These are phyloP conservation scores for Cystofilobasidium macerans DNA, from an alignment of 768 basidiomycete species.

Conservation along the genomic window DNA sequence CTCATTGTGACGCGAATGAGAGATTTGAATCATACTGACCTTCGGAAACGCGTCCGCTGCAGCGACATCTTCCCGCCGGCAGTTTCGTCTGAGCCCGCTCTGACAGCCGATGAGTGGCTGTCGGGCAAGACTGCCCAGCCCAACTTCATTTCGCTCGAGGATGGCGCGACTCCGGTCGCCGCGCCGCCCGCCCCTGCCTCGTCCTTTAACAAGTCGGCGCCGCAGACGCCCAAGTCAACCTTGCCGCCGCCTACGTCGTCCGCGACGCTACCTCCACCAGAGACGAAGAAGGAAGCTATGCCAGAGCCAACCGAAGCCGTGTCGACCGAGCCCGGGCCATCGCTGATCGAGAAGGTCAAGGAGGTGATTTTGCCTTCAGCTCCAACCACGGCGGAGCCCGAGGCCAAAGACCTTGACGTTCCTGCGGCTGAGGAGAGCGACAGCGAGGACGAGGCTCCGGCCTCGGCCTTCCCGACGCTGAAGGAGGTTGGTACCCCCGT, in stretches of 20 bases:
- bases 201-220: slow-evolving; percentile 25
- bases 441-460: slow-evolving; percentile 16
- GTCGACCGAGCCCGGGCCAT: slow-evolving; percentile 4
- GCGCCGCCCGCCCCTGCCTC: slow-evolving; percentile 35
- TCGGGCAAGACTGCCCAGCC: slow-evolving; percentile 62
- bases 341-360: slow-evolving; percentile 12
- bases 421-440: slow-evolving; percentile 19
- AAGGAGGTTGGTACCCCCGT: neutral
- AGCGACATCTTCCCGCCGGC: slow-evolving; percentile 76
- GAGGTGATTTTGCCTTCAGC: neutral
- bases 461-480: neutral
- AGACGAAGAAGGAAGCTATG: slow-evolving; percentile 6
- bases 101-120: slow-evolving; percentile 78
- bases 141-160: slow-evolving; percentile 69
- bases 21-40: too few relatives aligned
- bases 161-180: slow-evolving; percentile 43
- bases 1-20: too few relatives aligned
- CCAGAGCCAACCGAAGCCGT: too few relatives aligned
- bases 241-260: slow-evolving; percentile 33
- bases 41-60: neutral
- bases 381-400: slow-evolving; percentile 26
- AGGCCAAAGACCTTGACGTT: slow-evolving; percentile 19
- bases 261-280: slow-evolving; percentile 18
- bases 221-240: slow-evolving; percentile 36
- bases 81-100: slow-evolving; percentile 63